Conservation (phyloP, 805 yeast genomes). For the Starmerella stellata region DNA sequence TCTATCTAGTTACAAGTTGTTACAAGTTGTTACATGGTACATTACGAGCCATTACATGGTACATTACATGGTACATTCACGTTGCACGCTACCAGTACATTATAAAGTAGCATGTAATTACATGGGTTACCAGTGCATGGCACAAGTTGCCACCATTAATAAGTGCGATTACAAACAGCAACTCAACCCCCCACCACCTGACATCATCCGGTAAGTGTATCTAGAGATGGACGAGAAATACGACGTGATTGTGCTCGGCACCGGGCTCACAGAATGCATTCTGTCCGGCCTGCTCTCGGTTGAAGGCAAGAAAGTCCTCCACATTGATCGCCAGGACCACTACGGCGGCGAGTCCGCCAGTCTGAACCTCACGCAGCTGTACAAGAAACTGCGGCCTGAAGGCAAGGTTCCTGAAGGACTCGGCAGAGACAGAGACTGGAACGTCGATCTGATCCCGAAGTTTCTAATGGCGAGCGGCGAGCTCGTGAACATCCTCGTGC, state of each 20-base stretch:
- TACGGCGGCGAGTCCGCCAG: constrained; percentile 51
- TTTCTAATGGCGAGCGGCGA: constrained; percentile 96
- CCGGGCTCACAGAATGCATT: constrained; percentile 92
- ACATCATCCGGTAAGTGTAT: no score
- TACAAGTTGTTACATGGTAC: no score
- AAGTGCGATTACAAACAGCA: no score
- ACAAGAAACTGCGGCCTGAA: constrained; percentile 70
- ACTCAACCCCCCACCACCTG: no score
- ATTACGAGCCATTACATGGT: no score
- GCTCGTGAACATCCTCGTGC: constrained; percentile 82
- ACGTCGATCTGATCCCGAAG: constrained; percentile 91
- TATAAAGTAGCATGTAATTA: no score
- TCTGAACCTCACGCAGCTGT: constrained; percentile 32
- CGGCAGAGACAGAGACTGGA: constrained; percentile 95
- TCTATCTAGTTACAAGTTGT: no score
- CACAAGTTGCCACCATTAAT: no score
- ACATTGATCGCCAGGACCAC: constrained; percentile 88
- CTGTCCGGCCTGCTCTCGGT: constrained; percentile 84
- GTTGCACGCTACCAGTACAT: no score
- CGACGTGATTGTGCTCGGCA: constrained; percentile 89
- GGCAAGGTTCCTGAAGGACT: constrained; percentile 33
- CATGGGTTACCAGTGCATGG: no score
- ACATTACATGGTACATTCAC: no score
- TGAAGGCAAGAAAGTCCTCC: constrained; percentile 95
- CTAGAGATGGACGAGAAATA: constrained; percentile 93